Evolutionary conservation across 2,329 filamentous ascomycete species (phyloP).

Genomic region (Pestalotiopsis fici): DNA sequence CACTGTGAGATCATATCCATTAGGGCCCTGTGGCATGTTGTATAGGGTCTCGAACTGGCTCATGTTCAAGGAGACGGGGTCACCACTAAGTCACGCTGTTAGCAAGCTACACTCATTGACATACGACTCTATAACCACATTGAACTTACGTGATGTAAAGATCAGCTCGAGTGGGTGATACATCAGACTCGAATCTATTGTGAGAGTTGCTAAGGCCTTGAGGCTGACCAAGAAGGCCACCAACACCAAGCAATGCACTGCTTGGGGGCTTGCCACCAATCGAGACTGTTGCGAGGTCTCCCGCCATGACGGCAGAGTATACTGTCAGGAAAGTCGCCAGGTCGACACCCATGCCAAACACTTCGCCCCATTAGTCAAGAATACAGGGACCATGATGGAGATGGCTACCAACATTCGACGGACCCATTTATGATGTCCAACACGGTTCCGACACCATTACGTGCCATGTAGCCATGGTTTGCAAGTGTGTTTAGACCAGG

Average conservation of each 20-base stretch:
- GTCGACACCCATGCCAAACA: conserved; percentile 47
- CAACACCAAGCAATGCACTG: conserved; percentile 39
- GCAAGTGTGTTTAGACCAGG: conserved; percentile 10
- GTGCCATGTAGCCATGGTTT: conserved; percentile 11
- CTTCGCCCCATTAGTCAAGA: conserved; percentile 4
- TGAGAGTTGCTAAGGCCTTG: conserved; percentile 49
- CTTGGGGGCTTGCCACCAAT: conserved; percentile 44
- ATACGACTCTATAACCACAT: conserved; percentile 31
- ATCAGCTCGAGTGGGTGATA: conserved; percentile 50
- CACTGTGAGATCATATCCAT: conserved; percentile 41
- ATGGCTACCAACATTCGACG: background rate
- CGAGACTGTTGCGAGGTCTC: conserved; percentile 49
- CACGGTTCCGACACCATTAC: background rate
- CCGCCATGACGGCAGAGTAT: conserved; percentile 46
- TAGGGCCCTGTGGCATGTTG: conserved; percentile 47
- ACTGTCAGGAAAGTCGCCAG: conserved; percentile 38
- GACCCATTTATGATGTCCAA: conserved; percentile 9
- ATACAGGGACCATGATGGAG: background rate
- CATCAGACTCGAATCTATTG: conserved; percentile 55
- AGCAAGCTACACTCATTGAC: conserved; percentile 42
- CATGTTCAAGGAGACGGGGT: background rate
- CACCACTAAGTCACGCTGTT: background rate
- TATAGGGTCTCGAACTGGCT: conserved; percentile 7
- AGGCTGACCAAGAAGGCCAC: conserved; percentile 38
- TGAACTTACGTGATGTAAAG: conserved; percentile 48